A percentile compares a stretch with the other conserved stretches of the same genome.
These are phyloP conservation scores for Vaccinium myrtillus DNA, from an alignment of 148 eudicot species.

Conservation along the genomic window DNA sequence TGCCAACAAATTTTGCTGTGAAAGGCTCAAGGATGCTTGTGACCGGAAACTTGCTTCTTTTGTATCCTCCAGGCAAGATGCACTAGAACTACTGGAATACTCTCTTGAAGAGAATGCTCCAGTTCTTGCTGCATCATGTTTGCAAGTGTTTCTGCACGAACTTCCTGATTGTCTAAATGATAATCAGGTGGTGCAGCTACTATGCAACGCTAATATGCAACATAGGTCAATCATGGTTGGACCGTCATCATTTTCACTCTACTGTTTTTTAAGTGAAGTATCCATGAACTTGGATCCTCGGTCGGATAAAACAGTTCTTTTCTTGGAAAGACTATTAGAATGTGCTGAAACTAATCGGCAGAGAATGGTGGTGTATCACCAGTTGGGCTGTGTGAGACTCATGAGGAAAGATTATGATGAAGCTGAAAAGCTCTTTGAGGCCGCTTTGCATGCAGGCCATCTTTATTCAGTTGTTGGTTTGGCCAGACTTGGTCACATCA, in stretches of 20 bases:
- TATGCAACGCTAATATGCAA: conserved; percentile 54
- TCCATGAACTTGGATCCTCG: conserved; percentile 63
- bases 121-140: conserved; percentile 82
- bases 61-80: conserved; percentile 64
- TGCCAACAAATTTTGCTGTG: conserved; percentile 89
- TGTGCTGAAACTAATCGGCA: conserved; percentile 62
- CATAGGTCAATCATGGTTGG: conserved; percentile 60
- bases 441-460: conserved; percentile 71
- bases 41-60: conserved; percentile 72
- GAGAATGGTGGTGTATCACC: conserved; percentile 71
- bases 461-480: conserved; percentile 72
- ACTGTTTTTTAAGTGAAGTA: conserved; percentile 72
- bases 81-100: conserved; percentile 67
- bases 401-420: conserved; percentile 75
- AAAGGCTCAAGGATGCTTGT: conserved; percentile 79
- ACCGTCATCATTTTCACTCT: conserved; percentile 68
- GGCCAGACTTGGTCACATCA: conserved; percentile 61
- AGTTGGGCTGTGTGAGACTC: conserved; percentile 76
- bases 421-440: conserved; percentile 62
- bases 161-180: conserved; percentile 68
- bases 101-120: conserved; percentile 77
- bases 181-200: conserved; percentile 54
- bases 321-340: conserved; percentile 64
- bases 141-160: conserved; percentile 85
- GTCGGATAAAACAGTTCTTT: conserved; percentile 56